Evolutionary conservation across 345 rosid genomes (phyloP), one percentile per base, ranked within the genome.

Genomic region (Citrus reticulata): DNA sequence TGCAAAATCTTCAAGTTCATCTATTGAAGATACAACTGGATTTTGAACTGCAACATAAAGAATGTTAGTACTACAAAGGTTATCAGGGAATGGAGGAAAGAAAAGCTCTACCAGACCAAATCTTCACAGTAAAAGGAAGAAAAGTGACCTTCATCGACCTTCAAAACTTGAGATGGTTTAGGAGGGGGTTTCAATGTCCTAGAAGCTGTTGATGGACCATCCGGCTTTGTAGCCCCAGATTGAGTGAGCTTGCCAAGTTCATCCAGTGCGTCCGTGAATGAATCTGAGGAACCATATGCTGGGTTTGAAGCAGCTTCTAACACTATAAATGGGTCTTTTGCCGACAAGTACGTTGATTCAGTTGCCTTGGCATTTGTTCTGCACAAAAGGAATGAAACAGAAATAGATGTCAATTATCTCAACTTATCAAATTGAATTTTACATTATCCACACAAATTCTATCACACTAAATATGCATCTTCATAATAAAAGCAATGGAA

Each of bases 1-100:
- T 49, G 93, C 94, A 85, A 91, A 94, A 34, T 85, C 88, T 81
- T 93, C 94, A 80, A 96, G 93, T 76, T 89, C 94, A 81, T 94
- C 95, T 37, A 90, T 84, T 29, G 88, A 79, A 85, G 97, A 88
- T 32, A 61, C 81, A 78, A 64, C 83, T 17, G 88, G 81, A 79
- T 84, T 84, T 80, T 85, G 88, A 63, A 51, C 97, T 91, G 91
- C 80, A 81, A 57, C 39, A 83, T 65, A 51, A 83, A 83, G 67
- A 69, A 70, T 79, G 72, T 17, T 46, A 77, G 11, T 54, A 71
- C 6, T 73, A 78, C 70, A 81, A 77, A 63, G 59, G 61, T 77
- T 83, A 30, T 19, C 35, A 58, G 65, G 37, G 40, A 34, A 57
- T 37, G 67, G 19, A 60, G 72, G 55, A 59, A 73, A 75, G 37